Evolutionary conservation across 768 basidiomycete genomes (phyloP).

Genomic region (Hirschioporus abietinus): DNA sequence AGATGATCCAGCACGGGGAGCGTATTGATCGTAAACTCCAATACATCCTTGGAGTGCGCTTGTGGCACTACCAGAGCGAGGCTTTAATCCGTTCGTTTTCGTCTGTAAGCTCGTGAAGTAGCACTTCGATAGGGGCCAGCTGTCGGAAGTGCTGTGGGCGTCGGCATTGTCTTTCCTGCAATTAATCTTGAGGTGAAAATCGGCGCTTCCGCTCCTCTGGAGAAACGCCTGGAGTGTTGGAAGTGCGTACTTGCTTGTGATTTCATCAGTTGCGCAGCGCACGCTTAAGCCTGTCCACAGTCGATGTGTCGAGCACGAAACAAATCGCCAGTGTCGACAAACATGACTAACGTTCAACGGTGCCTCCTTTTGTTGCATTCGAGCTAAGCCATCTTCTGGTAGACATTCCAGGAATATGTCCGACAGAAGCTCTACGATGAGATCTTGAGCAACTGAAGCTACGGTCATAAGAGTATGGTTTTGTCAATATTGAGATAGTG

Average conservation of each 20-base stretch:
- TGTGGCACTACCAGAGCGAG: not conserved
- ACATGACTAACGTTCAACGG: slow-evolving; percentile 30
- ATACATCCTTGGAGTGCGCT: not conserved
- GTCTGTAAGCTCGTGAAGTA: not conserved
- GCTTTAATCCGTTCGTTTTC: slow-evolving; percentile 19
- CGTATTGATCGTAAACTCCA: not conserved
- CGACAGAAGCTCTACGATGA: not conserved
- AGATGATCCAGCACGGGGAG: not conserved
- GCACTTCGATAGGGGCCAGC: not conserved
- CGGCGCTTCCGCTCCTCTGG: not conserved
- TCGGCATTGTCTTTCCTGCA: not conserved
- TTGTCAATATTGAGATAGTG: too few relatives aligned
- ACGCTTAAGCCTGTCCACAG: slow-evolving; percentile 52
- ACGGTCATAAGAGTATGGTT: too few relatives aligned
- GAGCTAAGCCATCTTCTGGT: not conserved
- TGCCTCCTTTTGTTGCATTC: not conserved
- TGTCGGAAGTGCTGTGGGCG: not conserved
- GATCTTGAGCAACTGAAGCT: not conserved
- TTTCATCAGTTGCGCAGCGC: not conserved
- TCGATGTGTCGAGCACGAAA: slow-evolving; percentile 43
- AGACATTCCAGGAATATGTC: not conserved
- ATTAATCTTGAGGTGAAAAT: not conserved
- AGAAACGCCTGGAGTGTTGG: not conserved
- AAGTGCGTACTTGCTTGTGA: not conserved
- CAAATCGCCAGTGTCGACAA: slow-evolving; percentile 56